A percentile compares a stretch with the other conserved stretches of the same genome.
Evolutionary conservation across 2,329 filamentous ascomycete species (phyloP).

Genomic region (Apiospora malaysiana): DNA sequence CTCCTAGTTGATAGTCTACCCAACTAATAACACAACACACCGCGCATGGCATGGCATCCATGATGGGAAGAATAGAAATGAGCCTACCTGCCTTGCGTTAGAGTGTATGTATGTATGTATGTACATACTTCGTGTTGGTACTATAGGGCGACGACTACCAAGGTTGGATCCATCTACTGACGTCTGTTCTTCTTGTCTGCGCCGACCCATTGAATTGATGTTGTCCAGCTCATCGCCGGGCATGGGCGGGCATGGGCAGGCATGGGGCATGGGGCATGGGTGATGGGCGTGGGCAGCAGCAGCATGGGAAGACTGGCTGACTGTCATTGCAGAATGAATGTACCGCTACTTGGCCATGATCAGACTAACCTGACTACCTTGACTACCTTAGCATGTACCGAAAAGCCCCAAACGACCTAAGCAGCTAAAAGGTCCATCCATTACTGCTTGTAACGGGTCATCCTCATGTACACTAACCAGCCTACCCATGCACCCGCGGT

Average conservation of each 20-base stretch:
- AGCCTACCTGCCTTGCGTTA: neutral
- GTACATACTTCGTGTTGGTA: neutral
- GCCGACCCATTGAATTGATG: conserved; percentile 14
- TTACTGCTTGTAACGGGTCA: conserved; percentile 1
- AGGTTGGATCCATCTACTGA: conserved; percentile 12
- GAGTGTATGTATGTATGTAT: neutral
- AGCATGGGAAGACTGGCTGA: neutral
- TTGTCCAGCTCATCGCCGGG: neutral
- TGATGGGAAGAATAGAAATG: neutral
- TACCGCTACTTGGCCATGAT: neutral
- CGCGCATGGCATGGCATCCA: neutral
- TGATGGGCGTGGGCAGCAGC: too few relatives aligned
- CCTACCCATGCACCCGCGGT: conserved; percentile 20
- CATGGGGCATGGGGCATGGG: neutral
- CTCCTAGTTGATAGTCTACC: neutral
- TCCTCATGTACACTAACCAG: conserved; percentile 14
- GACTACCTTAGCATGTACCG: conserved; percentile 17
- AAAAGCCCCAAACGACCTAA: conserved; percentile 8
- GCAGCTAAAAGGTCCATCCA: too few relatives aligned
- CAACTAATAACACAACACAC: neutral
- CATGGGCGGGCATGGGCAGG: too few relatives aligned
- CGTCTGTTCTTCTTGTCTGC: neutral
- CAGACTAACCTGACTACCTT: neutral
- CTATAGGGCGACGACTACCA: conserved; percentile 8
- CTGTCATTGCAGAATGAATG: too few relatives aligned